Evolutionary conservation across 805 yeast species (phyloP).

Genomic region (Yamadazyma takamatsuzukensis): DNA sequence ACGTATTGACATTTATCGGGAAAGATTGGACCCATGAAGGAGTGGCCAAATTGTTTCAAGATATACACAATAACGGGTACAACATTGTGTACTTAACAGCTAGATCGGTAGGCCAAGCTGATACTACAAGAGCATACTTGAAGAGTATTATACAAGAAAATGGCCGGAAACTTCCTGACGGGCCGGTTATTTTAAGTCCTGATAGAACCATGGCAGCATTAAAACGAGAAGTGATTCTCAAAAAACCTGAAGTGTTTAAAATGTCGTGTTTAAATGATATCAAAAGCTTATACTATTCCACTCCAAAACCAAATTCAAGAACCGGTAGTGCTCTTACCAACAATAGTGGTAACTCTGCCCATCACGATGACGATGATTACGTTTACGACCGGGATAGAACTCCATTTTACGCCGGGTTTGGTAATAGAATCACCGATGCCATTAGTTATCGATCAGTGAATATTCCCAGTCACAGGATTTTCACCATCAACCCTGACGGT

Average conservation of each 20-base stretch:
- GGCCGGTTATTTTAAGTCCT: slow-evolving; percentile 94
- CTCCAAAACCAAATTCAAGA: background rate
- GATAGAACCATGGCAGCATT: slow-evolving; percentile 96
- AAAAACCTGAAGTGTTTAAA: slow-evolving; percentile 97
- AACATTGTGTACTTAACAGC: slow-evolving; percentile 93
- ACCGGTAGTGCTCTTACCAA: slow-evolving; percentile 3
- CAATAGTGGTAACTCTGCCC: slow-evolving; percentile 1
- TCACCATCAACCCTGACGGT: slow-evolving; percentile 93
- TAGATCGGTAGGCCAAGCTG: slow-evolving; percentile 93
- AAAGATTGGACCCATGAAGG: slow-evolving; percentile 98
- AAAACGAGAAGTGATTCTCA: slow-evolving; percentile 83
- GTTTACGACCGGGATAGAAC: slow-evolving; percentile 46
- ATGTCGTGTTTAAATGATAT: slow-evolving; percentile 95
- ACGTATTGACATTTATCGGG: slow-evolving; percentile 88
- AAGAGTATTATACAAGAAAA: slow-evolving; percentile 71
- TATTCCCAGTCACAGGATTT: slow-evolving; percentile 89
- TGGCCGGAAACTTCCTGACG: slow-evolving; percentile 70
- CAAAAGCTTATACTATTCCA: slow-evolving; percentile 56
- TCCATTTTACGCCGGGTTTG: slow-evolving; percentile 97
- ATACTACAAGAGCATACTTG: slow-evolving; percentile 80
- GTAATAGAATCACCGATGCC: slow-evolving; percentile 95
- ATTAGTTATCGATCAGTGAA: slow-evolving; percentile 90
- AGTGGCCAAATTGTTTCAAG: slow-evolving; percentile 88
- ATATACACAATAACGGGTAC: slow-evolving; percentile 83
- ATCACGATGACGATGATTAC: slow-evolving; percentile 6